phyloP scores from a whole-genome alignment of 2,329 filamentous ascomycete genomes.

The Epichloe coenophiala region DNA sequence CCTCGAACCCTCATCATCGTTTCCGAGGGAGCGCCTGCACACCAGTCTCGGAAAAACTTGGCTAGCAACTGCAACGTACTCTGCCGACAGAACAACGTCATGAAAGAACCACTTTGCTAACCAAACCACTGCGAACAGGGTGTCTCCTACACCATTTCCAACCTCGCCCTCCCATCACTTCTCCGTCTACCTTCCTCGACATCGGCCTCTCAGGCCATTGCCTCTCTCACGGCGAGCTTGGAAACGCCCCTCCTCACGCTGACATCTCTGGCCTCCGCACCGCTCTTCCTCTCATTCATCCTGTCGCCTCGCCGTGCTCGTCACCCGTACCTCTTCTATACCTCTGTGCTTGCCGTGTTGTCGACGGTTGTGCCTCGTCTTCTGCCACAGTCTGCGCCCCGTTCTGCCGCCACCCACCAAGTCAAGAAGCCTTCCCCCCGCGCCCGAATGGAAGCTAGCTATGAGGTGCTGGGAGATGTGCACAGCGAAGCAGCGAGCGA shows the following conservation, averaged over 20 bases:
- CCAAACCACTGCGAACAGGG: slow-evolving; percentile 41
- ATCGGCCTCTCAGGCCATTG: slow-evolving; percentile 56
- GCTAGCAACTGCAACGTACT: no score
- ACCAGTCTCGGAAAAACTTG: no score
- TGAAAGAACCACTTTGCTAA: slow-evolving; percentile 4
- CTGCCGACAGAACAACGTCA: not conserved
- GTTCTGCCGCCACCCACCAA: slow-evolving; percentile 14
- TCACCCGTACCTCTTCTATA: slow-evolving; percentile 88
- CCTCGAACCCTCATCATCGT: no score
- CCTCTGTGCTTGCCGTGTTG: slow-evolving; percentile 52
- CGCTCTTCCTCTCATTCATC: slow-evolving; percentile 64
- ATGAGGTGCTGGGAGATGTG: slow-evolving; percentile 51
- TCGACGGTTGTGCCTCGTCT: slow-evolving; percentile 41
- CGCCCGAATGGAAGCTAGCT: slow-evolving; percentile 53
- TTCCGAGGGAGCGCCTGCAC: no score
- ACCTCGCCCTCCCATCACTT: slow-evolving; percentile 66
- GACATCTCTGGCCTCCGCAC: slow-evolving; percentile 52
- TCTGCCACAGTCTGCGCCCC: slow-evolving; percentile 23
- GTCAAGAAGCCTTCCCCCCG: slow-evolving; percentile 17
- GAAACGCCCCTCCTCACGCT: slow-evolving; percentile 54
- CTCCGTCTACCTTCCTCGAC: slow-evolving; percentile 66
- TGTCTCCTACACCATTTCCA: slow-evolving; percentile 72
- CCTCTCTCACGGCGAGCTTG: slow-evolving; percentile 49
- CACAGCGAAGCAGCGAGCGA: slow-evolving; percentile 34
- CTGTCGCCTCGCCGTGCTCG: slow-evolving; percentile 61